phyloP scores from a whole-genome alignment of 2,329 filamentous ascomycete species.

The Ophiostoma ulmi region DNA sequence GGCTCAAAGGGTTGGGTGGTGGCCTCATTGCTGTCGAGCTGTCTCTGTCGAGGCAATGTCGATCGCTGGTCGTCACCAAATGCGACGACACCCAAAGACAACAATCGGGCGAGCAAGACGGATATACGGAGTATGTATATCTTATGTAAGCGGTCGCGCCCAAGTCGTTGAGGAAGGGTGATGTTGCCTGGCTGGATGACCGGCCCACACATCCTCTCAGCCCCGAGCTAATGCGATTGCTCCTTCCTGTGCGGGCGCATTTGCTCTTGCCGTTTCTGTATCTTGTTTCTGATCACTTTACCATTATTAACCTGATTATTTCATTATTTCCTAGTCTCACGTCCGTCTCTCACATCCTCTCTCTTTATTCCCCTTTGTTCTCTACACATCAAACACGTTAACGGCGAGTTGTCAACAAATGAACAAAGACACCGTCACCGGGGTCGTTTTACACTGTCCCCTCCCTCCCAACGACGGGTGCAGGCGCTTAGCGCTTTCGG shows the following conservation, averaged over 20 bases:
- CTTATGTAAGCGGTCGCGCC: background rate
- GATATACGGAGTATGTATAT: background rate
- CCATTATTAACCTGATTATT: background rate
- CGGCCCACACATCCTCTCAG: background rate
- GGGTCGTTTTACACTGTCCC: background rate
- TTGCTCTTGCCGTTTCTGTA: background rate
- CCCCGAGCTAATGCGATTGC: background rate
- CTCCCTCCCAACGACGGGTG: constrained; percentile 13
- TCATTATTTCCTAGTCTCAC: background rate
- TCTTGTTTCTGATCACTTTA: background rate
- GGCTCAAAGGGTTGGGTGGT: background rate
- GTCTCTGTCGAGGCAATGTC: constrained; percentile 1
- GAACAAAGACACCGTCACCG: background rate
- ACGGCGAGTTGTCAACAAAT: background rate
- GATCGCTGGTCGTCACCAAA: constrained; percentile 8
- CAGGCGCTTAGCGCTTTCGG: constrained; percentile 22
- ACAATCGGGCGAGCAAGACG: background rate
- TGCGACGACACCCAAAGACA: background rate
- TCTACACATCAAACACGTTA: background rate
- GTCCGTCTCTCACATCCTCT: background rate
- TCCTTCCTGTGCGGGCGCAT: background rate
- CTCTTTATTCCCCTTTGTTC: background rate
- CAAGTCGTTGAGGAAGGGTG: background rate
- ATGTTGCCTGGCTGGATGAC: background rate
- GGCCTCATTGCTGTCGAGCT: constrained; percentile 1